Percentiles rank a stretch among this genome's conserved stretches.
Conservation (phyloP, 164 flowering plant species). For the Amborella trichopoda region DNA sequence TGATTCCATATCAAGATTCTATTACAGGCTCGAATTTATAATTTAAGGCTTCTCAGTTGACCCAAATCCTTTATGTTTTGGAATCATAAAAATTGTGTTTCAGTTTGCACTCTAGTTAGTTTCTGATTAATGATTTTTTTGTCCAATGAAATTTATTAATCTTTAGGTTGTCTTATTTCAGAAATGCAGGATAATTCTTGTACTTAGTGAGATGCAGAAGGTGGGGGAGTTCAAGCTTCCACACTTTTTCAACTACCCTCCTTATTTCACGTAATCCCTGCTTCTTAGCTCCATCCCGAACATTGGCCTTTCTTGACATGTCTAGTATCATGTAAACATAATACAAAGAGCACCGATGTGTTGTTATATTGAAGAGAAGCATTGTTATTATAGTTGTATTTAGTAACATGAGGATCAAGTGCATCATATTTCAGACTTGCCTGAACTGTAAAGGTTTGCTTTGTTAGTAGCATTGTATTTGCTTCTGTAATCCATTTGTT, state of each 20-base stretch:
- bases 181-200: too few species aligned
- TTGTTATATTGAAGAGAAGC: not conserved
- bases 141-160: too few species aligned
- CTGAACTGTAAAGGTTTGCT: not conserved
- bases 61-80: too few species aligned
- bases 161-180: too few species aligned
- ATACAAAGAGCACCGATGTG: not conserved
- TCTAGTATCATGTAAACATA: not conserved
- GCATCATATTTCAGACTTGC: not conserved
- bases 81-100: too few species aligned
- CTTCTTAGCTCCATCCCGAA: not conserved
- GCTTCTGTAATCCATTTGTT: too few species aligned
- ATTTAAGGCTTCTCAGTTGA: too few species aligned
- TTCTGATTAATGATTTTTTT: too few species aligned
- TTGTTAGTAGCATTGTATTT: not conserved
- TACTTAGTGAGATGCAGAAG: constrained; percentile 79
- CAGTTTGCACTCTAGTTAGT: too few species aligned
- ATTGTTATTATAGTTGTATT: not conserved
- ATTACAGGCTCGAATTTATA: too few species aligned
- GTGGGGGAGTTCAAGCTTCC: constrained; percentile 76
- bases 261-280: constrained; percentile 58
- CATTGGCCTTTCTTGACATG: not conserved
- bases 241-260: constrained; percentile 78
- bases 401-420: not conserved
- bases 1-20: too few species aligned